Percentiles rank a stretch among this genome's conserved stretches.
Evolutionary conservation across 305 asterid genomes (phyloP).

Genomic region (Fraxinus sp.): DNA sequence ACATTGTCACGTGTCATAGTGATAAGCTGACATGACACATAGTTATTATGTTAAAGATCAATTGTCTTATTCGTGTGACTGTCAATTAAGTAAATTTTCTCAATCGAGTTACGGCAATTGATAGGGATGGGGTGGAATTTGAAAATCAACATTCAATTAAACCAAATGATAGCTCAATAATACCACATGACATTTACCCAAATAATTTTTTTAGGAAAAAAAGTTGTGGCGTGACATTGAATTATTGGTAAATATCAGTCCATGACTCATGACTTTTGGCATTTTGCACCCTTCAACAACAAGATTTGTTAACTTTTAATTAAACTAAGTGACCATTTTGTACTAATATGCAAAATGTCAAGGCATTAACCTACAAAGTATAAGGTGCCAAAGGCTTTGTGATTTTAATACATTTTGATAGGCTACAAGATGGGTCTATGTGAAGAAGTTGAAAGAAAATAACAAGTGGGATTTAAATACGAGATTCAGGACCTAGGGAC

Average conservation of each 20-base stretch:
- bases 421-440: background rate
- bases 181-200: background rate
- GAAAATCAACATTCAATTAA: background rate
- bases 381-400: background rate
- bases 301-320: background rate
- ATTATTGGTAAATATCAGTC: background rate
- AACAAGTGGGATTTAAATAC: too few species aligned
- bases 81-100: background rate
- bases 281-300: background rate
- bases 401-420: background rate
- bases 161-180: background rate
- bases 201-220: too few species aligned
- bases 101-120: background rate
- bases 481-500: background rate
- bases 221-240: background rate
- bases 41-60: background rate
- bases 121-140: background rate
- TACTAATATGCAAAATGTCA: background rate
- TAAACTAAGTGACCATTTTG: background rate
- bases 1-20: background rate
- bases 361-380: background rate
- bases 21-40: background rate
- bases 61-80: background rate
- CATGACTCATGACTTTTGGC: background rate
- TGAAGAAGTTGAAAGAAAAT: background rate